A percentile compares a stretch with the other conserved stretches of the same genome.
phyloP scores from a whole-genome alignment of 768 basidiomycete genomes.

The Podaxis mareebaensis region DNA sequence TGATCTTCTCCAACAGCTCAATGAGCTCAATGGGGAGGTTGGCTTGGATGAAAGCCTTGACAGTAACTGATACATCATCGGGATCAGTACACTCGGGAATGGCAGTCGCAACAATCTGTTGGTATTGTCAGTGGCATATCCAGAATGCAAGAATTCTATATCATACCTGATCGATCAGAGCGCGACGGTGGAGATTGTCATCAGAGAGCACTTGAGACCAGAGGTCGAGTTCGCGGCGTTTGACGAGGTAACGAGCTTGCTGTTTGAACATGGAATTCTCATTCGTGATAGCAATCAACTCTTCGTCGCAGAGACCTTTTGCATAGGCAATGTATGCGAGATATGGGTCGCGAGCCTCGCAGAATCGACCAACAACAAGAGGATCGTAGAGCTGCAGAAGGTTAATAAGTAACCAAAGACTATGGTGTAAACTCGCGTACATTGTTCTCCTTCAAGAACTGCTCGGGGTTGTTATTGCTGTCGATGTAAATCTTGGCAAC shows the following conservation, averaged over 20 bases:
- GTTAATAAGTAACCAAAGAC: slow-evolving; percentile 16
- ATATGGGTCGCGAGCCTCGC: slow-evolving; percentile 97
- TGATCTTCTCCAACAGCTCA: slow-evolving; percentile 97
- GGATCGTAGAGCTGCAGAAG: slow-evolving; percentile 85
- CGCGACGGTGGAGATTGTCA: slow-evolving; percentile 90
- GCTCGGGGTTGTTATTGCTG: slow-evolving; percentile 97
- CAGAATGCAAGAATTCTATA: neutral
- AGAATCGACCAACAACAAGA: slow-evolving; percentile 97
- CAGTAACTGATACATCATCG: slow-evolving; percentile 97
- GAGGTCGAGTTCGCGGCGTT: slow-evolving; percentile 90
- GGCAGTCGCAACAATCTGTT: slow-evolving; percentile 88
- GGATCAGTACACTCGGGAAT: slow-evolving; percentile 97
- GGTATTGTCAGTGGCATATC: neutral
- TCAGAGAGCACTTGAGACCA: slow-evolving; percentile 93
- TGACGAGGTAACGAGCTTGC: slow-evolving; percentile 96
- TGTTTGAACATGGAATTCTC: slow-evolving; percentile 99
- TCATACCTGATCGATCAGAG: slow-evolving; percentile 87
- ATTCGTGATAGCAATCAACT: slow-evolving; percentile 95
- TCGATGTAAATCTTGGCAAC: slow-evolving; percentile 99
- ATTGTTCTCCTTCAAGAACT: slow-evolving; percentile 98
- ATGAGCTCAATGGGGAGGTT: slow-evolving; percentile 97
- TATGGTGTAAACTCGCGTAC: slow-evolving; percentile 43
- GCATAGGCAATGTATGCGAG: slow-evolving; percentile 99
- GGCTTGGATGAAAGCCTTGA: slow-evolving; percentile 97
- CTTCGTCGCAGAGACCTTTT: slow-evolving; percentile 98